phyloP scores from a whole-genome alignment of 805 yeast species.

The Starmera dryadoides region DNA sequence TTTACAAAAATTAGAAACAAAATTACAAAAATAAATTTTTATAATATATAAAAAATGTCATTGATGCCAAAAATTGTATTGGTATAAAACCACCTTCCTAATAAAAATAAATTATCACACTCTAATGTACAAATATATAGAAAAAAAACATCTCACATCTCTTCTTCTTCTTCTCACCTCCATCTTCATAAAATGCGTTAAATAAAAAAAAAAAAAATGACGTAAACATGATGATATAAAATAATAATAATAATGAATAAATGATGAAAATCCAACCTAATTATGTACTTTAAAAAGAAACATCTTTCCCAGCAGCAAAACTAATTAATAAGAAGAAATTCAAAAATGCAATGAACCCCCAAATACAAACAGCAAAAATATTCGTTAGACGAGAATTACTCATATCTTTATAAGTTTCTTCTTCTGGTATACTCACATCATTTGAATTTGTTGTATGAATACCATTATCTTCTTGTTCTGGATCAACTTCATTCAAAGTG shows the following conservation, averaged over 20 bases:
- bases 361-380: conserved; percentile 45
- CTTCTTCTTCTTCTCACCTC: too few relatives aligned
- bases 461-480: neutral
- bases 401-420: conserved; percentile 28
- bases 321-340: conserved; percentile 57
- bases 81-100: too few relatives aligned
- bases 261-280: too few relatives aligned
- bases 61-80: neutral
- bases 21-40: conserved; percentile 5
- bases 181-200: too few relatives aligned
- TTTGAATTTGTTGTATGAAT: neutral
- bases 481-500: conserved; percentile 1
- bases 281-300: conserved; percentile 19
- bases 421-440: neutral
- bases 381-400: conserved; percentile 41
- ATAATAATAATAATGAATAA: too few relatives aligned
- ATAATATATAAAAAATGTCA: too few relatives aligned
- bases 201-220: too few relatives aligned
- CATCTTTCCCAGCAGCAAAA: conserved; percentile 38
- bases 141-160: too few relatives aligned
- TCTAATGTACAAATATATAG: too few relatives aligned
- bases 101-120: too few relatives aligned
- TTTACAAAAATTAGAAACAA: conserved; percentile 22
- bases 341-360: conserved; percentile 61
- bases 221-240: too few relatives aligned